Conservation (phyloP, 192 early-diverging fungal genomes). For the Radiomyces spectabilis region DNA sequence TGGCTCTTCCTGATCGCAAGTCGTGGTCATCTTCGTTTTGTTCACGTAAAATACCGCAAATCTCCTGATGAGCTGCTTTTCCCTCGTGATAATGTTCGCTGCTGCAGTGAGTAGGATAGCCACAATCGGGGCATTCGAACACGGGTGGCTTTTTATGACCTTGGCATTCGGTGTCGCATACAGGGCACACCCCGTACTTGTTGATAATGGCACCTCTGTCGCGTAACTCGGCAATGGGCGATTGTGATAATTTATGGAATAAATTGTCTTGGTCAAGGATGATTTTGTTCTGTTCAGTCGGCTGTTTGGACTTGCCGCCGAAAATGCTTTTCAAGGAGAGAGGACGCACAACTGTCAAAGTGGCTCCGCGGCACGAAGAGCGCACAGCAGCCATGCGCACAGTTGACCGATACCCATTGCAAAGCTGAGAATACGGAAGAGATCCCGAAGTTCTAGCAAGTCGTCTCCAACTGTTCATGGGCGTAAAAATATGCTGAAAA, state of each 20-base stretch:
- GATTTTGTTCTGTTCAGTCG: slow-evolving; percentile 6
- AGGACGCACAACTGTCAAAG: background rate
- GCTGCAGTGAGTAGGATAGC: slow-evolving; percentile 73
- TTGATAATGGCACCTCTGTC: slow-evolving; percentile 55
- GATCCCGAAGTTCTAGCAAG: background rate
- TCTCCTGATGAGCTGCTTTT: slow-evolving; percentile 41
- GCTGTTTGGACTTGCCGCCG: background rate
- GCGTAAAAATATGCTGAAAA: background rate
- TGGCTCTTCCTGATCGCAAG: slow-evolving; percentile 61
- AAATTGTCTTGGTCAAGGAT: slow-evolving; percentile 46
- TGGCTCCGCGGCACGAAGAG: background rate
- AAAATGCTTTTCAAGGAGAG: slow-evolving; percentile 27
- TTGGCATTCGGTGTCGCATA: slow-evolving; percentile 49
- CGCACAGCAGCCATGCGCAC: background rate
- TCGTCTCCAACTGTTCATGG: background rate
- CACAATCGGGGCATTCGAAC: slow-evolving; percentile 71
- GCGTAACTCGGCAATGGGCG: slow-evolving; percentile 60
- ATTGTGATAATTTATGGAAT: slow-evolving; percentile 64
- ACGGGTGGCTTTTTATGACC: slow-evolving; percentile 36
- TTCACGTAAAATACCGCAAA: slow-evolving; percentile 56
- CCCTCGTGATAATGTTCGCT: slow-evolving; percentile 59
- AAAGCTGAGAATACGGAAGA: too few relatives aligned
- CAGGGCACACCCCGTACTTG: slow-evolving; percentile 58
- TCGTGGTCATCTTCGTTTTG: slow-evolving; percentile 76
- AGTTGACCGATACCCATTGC: background rate